These are phyloP conservation scores for Colletotrichum sp. DNA, from an alignment of 2,329 filamentous ascomycete species.

Conservation along the genomic window DNA sequence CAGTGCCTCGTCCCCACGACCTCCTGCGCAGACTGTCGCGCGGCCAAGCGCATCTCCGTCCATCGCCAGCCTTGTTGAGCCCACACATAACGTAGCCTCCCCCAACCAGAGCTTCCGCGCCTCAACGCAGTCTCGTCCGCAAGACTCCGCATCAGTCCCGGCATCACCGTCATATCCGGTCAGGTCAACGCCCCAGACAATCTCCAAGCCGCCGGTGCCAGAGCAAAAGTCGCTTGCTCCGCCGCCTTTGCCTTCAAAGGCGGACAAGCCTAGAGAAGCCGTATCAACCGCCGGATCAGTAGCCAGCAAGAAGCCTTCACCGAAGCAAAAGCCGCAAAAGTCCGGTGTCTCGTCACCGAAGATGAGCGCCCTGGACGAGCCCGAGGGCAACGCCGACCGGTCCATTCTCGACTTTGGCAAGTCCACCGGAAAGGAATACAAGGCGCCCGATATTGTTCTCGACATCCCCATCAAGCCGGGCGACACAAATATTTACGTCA, in stretches of 20 bases:
- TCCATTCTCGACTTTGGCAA: constrained; percentile 69
- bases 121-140: constrained; percentile 33
- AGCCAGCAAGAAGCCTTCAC: constrained; percentile 48
- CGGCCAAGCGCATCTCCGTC: constrained; percentile 89
- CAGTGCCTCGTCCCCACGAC: constrained; percentile 54
- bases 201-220: constrained; percentile 31
- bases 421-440: constrained; percentile 61
- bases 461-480: constrained; percentile 77
- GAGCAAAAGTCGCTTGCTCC: constrained; percentile 47
- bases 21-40: constrained; percentile 50
- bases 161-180: constrained; percentile 48
- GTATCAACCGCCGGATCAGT: constrained; percentile 7
- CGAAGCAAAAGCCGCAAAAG: constrained; percentile 50
- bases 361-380: constrained; percentile 54
- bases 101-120: constrained; percentile 30
- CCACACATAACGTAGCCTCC: constrained; percentile 43
- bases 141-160: constrained; percentile 39
- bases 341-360: constrained; percentile 53
- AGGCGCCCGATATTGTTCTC: constrained; percentile 80
- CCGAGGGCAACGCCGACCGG: constrained; percentile 39
- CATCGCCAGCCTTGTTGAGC: constrained; percentile 89
- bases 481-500: constrained; percentile 88
- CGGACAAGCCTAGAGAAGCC: constrained; percentile 18
- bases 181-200: constrained; percentile 36
- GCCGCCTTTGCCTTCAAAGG: constrained; percentile 32